Evolutionary conservation across 2,329 filamentous ascomycete species (phyloP), one percentile per base, ranked within the genome.

Genomic region (Cryphonectria carpinicola): DNA sequence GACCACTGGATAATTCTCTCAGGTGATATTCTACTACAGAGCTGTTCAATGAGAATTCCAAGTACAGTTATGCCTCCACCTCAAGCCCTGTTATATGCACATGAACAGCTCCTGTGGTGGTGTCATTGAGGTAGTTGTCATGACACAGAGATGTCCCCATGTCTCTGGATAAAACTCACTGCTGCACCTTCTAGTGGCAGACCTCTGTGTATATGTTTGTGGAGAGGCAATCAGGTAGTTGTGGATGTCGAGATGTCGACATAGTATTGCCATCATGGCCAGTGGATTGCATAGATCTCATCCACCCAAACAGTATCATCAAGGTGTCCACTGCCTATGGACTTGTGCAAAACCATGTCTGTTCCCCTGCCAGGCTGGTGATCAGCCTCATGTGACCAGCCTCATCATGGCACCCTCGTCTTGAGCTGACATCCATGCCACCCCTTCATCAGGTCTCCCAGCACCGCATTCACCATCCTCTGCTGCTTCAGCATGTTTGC

Each of bases 341-440:
- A 22, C 32, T 28, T 68, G 14, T 37, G n/a, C 63, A 41, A 28
- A 46, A 46, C 13, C 0, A 3, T 46, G n/a, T 14, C 8, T 25
- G 39, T 32, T 17, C 25, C 10, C 13, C 32, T 19, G n/a, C 14
- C 11, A 43, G n/a, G 5, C 41, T 28, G 22, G 64, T 56, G 60
- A 25, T 2, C 22, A 35, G 5, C 2, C 14, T 2, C 41, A 32
- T 78, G 46, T 56, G 43, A 25, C 22, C 22, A 25, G 19, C 49
- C 43, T 25, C 41, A 28, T 78, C 72, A 83, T 13, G 84, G 83
- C 46, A 81, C 87, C 78, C 86, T 90, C 35, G 93, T 96, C 80
- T 89, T 90, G 76, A 97, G 84, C 83, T 95, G 93, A 71, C 96
- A 86, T 11, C 93, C 93, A 80, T 97, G 93, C 93, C 93, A 96